Evolutionary conservation across 345 rosid genomes (phyloP).

Genomic region (Salix caprea): DNA sequence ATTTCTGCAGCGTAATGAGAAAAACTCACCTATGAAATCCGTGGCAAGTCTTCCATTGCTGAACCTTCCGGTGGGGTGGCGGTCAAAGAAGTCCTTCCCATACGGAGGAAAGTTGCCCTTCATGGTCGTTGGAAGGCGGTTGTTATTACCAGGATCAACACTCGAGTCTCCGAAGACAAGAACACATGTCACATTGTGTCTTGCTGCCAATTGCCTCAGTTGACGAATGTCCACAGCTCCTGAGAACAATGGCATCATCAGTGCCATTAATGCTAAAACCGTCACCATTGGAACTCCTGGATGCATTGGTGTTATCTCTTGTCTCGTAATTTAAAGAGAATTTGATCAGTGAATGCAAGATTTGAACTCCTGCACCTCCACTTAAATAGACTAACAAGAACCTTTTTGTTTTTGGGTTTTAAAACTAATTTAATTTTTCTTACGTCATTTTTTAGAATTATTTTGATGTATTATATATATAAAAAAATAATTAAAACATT

Average conservation of each 20-base stretch:
- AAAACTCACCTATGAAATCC: conserved; percentile 50
- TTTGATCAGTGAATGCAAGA: too few species aligned
- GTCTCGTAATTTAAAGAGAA: background rate
- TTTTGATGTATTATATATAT: too few species aligned
- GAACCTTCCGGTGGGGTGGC: conserved; percentile 63
- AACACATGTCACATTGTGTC: conserved; percentile 52
- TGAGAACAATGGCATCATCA: conserved; percentile 19
- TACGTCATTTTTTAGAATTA: too few species aligned
- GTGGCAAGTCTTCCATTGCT: conserved; percentile 67
- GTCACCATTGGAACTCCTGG: conserved; percentile 3
- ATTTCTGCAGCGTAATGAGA: background rate
- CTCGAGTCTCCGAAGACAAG: conserved; percentile 86
- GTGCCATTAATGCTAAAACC: conserved; percentile 7
- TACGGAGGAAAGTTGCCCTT: conserved; percentile 69
- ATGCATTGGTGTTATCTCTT: background rate
- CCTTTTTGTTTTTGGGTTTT: too few species aligned
- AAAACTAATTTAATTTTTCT: too few species aligned
- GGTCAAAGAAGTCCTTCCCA: conserved; percentile 56
- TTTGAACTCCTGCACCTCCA: too few species aligned
- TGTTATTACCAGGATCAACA: conserved; percentile 79
- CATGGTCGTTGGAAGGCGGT: conserved; percentile 40
- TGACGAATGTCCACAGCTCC: conserved; percentile 27
- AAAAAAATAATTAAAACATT: too few species aligned
- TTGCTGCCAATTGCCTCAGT: conserved; percentile 37
- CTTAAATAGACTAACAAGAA: too few species aligned